These are phyloP conservation scores for Zygosaccharomyces pseudorouxii DNA, from an alignment of 805 yeast species.

Conservation along the genomic window DNA sequence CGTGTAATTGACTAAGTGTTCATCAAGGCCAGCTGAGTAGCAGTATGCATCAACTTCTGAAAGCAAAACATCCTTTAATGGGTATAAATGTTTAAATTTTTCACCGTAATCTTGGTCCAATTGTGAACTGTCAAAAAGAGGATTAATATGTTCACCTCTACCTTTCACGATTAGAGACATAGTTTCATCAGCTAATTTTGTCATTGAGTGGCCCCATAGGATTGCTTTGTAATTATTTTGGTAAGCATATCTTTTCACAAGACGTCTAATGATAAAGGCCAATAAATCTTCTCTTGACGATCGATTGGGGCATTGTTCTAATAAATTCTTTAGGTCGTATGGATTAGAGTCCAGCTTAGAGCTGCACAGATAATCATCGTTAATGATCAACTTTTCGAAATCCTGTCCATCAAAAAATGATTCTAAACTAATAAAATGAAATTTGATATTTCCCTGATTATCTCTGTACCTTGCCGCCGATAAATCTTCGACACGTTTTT, in stretches of 20 bases:
- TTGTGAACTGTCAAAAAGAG: slow-evolving; percentile 44
- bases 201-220: slow-evolving; percentile 74
- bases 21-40: slow-evolving; percentile 33
- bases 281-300: slow-evolving; percentile 65
- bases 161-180: slow-evolving; percentile 80
- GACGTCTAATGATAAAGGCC: slow-evolving; percentile 42
- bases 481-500: slow-evolving; percentile 14
- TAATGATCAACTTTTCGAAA: slow-evolving; percentile 34
- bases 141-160: slow-evolving; percentile 65
- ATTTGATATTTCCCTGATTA: slow-evolving; percentile 34
- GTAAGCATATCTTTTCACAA: slow-evolving; percentile 46
- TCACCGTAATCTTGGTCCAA: slow-evolving; percentile 29
- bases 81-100: slow-evolving; percentile 51
- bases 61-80: slow-evolving; percentile 68
- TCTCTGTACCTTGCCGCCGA: slow-evolving; percentile 20
- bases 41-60: slow-evolving; percentile 61
- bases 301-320: slow-evolving; percentile 39
- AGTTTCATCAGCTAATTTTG: slow-evolving; percentile 74
- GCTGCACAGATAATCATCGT: slow-evolving; percentile 23
- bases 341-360: slow-evolving; percentile 1
- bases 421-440: slow-evolving; percentile 41
- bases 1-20: slow-evolving; percentile 28
- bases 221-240: slow-evolving; percentile 48
- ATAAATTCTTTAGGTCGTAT: slow-evolving; percentile 12
- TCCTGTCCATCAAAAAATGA: slow-evolving; percentile 35